Evolutionary conservation across 306 rosid genomes (phyloP).

Genomic region (Vigna angularis): DNA sequence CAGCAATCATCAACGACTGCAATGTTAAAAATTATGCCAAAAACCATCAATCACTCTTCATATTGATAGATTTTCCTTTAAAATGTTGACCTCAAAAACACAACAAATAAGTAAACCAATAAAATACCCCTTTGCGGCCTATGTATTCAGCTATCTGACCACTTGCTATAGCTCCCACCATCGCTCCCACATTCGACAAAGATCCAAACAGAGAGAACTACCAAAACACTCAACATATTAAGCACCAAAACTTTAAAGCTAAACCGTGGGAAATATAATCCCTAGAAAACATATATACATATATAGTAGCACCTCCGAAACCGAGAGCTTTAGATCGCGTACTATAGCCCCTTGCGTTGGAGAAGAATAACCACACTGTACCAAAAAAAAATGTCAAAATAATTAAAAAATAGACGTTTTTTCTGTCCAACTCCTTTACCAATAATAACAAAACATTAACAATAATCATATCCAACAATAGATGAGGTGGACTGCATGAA

Average conservation of each 20-base stretch:
- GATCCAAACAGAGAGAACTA: constrained; percentile 87
- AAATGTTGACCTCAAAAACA: background rate
- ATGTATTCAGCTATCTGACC: constrained; percentile 85
- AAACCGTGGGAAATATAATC: background rate
- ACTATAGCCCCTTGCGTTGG: constrained; percentile 72
- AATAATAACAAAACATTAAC: background rate
- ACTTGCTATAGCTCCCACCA: constrained; percentile 92
- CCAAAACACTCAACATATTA: background rate
- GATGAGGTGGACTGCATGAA: background rate
- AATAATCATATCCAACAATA: background rate
- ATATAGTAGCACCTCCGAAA: constrained; percentile 65
- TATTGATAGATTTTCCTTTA: constrained; percentile 10
- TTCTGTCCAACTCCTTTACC: background rate
- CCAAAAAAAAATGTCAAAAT: background rate
- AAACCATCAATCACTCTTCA: background rate
- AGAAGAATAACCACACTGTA: constrained; percentile 84
- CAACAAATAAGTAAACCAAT: background rate
- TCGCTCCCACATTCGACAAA: constrained; percentile 85
- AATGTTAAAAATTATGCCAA: constrained; percentile 43
- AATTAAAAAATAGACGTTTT: background rate
- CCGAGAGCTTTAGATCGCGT: constrained; percentile 67
- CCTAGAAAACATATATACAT: background rate
- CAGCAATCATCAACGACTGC: constrained; percentile 81
- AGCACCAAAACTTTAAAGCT: constrained; percentile 1
- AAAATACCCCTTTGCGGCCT: constrained; percentile 86